phyloP scores from a whole-genome alignment of 2,329 filamentous ascomycete species.

The Cladosporium phlei region DNA sequence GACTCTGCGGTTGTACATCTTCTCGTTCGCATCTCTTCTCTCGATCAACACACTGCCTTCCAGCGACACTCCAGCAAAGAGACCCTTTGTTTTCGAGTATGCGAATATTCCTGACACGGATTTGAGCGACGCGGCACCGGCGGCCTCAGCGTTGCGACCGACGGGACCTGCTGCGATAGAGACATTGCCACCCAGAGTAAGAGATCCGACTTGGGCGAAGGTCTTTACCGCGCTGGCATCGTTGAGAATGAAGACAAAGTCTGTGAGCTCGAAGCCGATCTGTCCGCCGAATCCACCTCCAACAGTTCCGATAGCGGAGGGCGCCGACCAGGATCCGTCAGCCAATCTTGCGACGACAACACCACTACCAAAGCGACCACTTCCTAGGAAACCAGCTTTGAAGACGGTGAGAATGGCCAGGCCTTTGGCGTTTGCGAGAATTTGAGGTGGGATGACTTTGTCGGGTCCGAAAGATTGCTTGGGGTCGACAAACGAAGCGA shows the following conservation, averaged over 20 bases:
- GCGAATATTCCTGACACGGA: conserved; percentile 89
- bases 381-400: conserved; percentile 81
- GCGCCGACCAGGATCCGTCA: conserved; percentile 75
- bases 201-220: conserved; percentile 84
- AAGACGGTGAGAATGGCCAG: conserved; percentile 81
- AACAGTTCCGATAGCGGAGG: conserved; percentile 73
- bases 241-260: conserved; percentile 98
- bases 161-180: conserved; percentile 91
- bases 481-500: conserved; percentile 90
- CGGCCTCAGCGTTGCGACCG: conserved; percentile 91
- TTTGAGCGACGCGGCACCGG: conserved; percentile 84
- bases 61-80: conserved; percentile 92
- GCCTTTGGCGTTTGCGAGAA: conserved; percentile 89
- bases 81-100: conserved; percentile 95
- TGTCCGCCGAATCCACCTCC: conserved; percentile 81
- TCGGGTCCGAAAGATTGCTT: conserved; percentile 90
- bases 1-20: conserved; percentile 79
- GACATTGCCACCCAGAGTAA: conserved; percentile 93
- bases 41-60: conserved; percentile 93
- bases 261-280: conserved; percentile 81
- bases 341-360: conserved; percentile 74
- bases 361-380: conserved; percentile 74
- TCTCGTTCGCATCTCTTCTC: conserved; percentile 92
- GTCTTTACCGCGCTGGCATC: conserved; percentile 83
- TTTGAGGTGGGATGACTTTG: conserved; percentile 88